Conservation (phyloP, 495 filamentous ascomycete genomes). For the Chaetomium cochliodes region DNA sequence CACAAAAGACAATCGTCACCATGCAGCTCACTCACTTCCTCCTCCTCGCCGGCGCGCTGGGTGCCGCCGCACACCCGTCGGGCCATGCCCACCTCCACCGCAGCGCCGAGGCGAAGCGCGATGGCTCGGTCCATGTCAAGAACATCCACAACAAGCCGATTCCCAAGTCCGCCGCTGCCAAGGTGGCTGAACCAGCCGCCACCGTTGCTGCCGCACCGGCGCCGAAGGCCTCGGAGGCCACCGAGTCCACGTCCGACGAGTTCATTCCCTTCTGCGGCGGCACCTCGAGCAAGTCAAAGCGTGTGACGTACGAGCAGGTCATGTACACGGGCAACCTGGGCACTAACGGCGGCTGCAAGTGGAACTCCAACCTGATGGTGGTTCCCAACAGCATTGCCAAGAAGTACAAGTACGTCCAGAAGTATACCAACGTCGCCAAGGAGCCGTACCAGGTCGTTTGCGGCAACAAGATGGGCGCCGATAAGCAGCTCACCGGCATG, state of each 20-base stretch:
- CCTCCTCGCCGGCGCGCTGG: constrained; percentile 34
- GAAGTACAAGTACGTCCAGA: constrained; percentile 40
- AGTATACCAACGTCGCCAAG: constrained; percentile 36
- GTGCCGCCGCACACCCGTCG: constrained; percentile 34
- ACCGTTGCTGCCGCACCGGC: constrained; percentile 7
- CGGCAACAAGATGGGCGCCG: constrained; percentile 43
- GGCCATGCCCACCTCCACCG: constrained; percentile 39
- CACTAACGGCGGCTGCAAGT: constrained; percentile 30
- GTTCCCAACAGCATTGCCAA: constrained; percentile 37
- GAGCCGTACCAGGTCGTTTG: constrained; percentile 34
- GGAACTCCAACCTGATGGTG: constrained; percentile 42
- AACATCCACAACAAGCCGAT: constrained; percentile 26
- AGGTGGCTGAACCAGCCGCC: constrained; percentile 12
- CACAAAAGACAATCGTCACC: constrained; percentile 6
- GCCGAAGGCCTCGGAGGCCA: not conserved
- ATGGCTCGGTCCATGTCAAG: constrained; percentile 28
- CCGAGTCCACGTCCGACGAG: not conserved
- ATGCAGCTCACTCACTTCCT: constrained; percentile 36
- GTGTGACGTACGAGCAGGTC: constrained; percentile 38
- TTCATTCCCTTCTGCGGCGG: constrained; percentile 34
- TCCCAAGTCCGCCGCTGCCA: constrained; percentile 12
- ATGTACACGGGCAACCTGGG: constrained; percentile 40
- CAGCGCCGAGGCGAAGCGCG: constrained; percentile 27
- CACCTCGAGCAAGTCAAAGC: constrained; percentile 33
- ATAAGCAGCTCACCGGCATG: constrained; percentile 34